A percentile compares a stretch with the other conserved stretches of the same genome.
Conservation (phyloP, 164 flowering plant species). For the Brasenia schreberi region DNA sequence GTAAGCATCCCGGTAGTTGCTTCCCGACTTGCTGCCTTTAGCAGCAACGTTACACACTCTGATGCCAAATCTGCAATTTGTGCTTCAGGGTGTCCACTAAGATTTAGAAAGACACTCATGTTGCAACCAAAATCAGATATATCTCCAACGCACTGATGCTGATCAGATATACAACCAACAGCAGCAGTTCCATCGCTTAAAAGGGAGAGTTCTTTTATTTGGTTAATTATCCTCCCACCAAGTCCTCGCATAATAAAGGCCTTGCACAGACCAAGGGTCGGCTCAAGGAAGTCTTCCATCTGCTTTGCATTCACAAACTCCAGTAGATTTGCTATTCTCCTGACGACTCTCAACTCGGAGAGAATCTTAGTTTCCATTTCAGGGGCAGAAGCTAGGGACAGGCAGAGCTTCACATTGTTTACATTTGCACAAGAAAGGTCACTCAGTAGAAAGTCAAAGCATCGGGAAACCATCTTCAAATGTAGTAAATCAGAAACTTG, state of each 20-base stretch:
- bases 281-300: conserved; percentile 92
- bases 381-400: conserved; percentile 79
- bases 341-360: conserved; percentile 71
- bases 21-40: conserved; percentile 83
- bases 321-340: conserved; percentile 73
- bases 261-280: conserved; percentile 66
- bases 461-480: conserved; percentile 58
- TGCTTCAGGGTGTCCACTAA: conserved; percentile 29
- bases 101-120: conserved; percentile 54
- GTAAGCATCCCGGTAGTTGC: conserved; percentile 65
- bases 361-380: conserved; percentile 75
- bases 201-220: conserved; percentile 52
- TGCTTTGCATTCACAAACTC: conserved; percentile 75
- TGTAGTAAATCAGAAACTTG: conserved; percentile 66
- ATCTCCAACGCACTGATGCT: conserved; percentile 45
- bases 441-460: conserved; percentile 84
- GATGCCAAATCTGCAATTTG: conserved; percentile 71
- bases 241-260: conserved; percentile 63
- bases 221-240: conserved; percentile 25
- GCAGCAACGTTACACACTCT: conserved; percentile 60
- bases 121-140: conserved; percentile 64
- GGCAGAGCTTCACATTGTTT: conserved; percentile 66
- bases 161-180: conserved; percentile 23
- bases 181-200: conserved; percentile 19
- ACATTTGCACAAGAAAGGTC: conserved; percentile 80